Conservation (phyloP, 352 stramenopile species). For the Phytophthora podocarpi region DNA sequence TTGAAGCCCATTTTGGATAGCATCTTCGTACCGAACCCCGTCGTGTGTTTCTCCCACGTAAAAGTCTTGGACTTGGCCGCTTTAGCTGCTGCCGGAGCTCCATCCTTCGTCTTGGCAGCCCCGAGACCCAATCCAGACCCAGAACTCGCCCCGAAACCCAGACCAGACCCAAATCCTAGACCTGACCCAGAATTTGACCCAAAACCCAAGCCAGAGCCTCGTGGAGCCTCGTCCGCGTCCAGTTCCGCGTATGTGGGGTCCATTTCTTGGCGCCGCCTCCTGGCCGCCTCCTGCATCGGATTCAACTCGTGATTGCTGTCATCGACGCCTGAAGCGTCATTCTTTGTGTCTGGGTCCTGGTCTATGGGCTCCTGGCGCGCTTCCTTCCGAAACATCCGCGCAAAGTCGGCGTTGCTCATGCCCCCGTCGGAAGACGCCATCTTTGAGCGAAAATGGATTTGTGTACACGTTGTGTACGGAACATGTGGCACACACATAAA, state of each 20-base stretch:
- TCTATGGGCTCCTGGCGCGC: constrained; percentile 17
- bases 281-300: constrained; percentile 20
- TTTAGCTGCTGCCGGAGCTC: neutral
- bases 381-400: constrained; percentile 70
- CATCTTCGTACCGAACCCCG: constrained; percentile 96
- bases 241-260: neutral
- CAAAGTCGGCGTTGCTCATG: constrained; percentile 81
- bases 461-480: neutral
- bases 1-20: constrained; percentile 97
- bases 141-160: neutral
- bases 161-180: neutral
- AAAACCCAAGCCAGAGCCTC: constrained; percentile 4
- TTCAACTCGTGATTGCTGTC: constrained; percentile 3
- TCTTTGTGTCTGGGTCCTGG: neutral
- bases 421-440: constrained; percentile 27
- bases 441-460: neutral
- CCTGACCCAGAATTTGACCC: neutral
- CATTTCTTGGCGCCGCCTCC: constrained; percentile 31
- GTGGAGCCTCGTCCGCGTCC: constrained; percentile 7
- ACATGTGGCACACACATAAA: neutral
- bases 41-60: constrained; percentile 96
- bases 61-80: constrained; percentile 41
- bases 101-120: constrained; percentile 3
- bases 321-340: neutral
- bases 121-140: constrained; percentile 23